A percentile compares a stretch with the other conserved stretches of the same genome.
Conservation (phyloP, 2,329 filamentous ascomycete genomes). For the Cercospora zeina region DNA sequence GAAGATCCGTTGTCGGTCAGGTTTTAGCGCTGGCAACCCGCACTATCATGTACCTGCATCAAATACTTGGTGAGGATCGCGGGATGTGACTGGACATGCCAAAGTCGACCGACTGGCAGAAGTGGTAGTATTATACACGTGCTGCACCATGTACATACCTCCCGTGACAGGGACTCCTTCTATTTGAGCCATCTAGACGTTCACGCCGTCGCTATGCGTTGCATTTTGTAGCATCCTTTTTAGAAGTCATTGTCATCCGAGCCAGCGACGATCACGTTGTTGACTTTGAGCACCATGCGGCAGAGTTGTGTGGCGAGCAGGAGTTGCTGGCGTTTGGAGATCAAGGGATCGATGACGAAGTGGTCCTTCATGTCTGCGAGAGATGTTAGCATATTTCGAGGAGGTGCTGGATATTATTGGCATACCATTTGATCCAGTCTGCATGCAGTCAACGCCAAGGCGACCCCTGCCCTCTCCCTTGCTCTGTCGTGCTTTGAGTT, state of each 20-base stretch:
- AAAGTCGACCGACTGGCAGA: constrained; percentile 10
- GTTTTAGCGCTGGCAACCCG: background rate
- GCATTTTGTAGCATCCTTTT: constrained; percentile 6
- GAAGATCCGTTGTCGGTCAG: constrained; percentile 13
- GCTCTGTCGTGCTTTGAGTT: constrained; percentile 94
- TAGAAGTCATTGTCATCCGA: constrained; percentile 84
- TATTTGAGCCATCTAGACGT: constrained; percentile 11
- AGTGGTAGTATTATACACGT: constrained; percentile 16
- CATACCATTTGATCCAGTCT: constrained; percentile 78
- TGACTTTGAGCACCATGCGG: constrained; percentile 94
- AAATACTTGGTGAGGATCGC: background rate
- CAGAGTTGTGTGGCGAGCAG: constrained; percentile 95
- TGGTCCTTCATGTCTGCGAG: constrained; percentile 84
- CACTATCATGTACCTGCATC: constrained; percentile 17
- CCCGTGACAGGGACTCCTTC: constrained; percentile 10
- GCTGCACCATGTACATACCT: constrained; percentile 30
- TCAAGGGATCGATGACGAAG: constrained; percentile 97
- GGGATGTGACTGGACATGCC: constrained; percentile 6
- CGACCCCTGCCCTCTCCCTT: constrained; percentile 72
- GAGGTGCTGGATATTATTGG: background rate
- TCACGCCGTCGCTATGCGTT: constrained; percentile 20
- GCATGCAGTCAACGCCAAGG: constrained; percentile 97
- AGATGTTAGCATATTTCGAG: constrained; percentile 14
- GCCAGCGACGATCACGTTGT: constrained; percentile 92
- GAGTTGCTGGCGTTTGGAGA: constrained; percentile 96